Base-by-base conservation (phyloP, 1,284 basidiomycete species). In the Apiotrichum siamense region DNA sequence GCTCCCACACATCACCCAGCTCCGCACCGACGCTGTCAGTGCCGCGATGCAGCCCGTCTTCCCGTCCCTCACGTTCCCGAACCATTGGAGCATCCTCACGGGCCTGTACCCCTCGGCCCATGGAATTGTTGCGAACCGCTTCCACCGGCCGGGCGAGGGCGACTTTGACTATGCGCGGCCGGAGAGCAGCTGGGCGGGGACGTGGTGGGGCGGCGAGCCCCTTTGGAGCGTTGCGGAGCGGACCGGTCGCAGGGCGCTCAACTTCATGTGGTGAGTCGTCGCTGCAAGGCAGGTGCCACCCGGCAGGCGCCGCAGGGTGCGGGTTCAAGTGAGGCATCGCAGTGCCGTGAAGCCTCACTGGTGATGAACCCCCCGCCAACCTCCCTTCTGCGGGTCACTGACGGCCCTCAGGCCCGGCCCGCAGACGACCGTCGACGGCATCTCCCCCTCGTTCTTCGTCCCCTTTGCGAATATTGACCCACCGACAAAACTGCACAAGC, bases 91-190 rank as follows among this genome's bases (percentile, higher is more conserved):
- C 7, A 65, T 91, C 20, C 84, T 90, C 83, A 93, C 89, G 18
- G 89, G 89, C 3, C 78, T 93, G 1, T 83, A 91, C 65, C 86
- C 87, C 0, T 87, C 91, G 67, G 85, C 84, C 20, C 87, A 91
- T 67, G 92, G 91, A 6, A 92, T 96, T 47, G 80, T 96, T 12
- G 91, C 83, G 13, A 96, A 96, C 66, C 87, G 88, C 63, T 96
- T 96, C 66, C 91, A 82, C 80, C 88, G 87, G 0, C 66, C 66
- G 6, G 76, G 77, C 0, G 60, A 78, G 25, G 73, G 43, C 21
- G 55, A 60, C 32, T 67, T 67, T 37, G 44, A 55, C 4, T 64
- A 90, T 65, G 85, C 83, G 52, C 12, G 6, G 3, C 75, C 77
- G 5, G 77, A 81, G 6, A 79, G 79, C 2, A 81, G 79, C 26